These are phyloP conservation scores for Solanum corneliomulleri DNA, from an alignment of 257 asterid species.

Conservation along the genomic window DNA sequence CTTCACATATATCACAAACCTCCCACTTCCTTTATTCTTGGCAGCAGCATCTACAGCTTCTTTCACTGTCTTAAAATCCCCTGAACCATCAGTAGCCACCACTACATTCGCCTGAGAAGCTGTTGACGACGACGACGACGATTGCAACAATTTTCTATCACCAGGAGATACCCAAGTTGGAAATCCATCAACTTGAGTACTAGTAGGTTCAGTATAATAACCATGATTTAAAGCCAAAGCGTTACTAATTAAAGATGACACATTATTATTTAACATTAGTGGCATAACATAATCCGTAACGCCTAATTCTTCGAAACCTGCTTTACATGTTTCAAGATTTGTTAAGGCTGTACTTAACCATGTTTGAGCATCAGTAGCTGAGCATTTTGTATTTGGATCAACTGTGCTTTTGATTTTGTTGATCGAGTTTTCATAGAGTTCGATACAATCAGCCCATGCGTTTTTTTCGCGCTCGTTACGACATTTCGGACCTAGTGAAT, in stretches of 20 bases:
- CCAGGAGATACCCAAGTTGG: slow-evolving; percentile 59
- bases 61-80: slow-evolving; percentile 39
- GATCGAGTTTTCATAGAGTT: slow-evolving; percentile 40
- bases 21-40: slow-evolving; percentile 26
- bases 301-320: slow-evolving; percentile 54
- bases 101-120: slow-evolving; percentile 2
- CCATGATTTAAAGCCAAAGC: slow-evolving; percentile 42
- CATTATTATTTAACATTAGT: slow-evolving; percentile 43
- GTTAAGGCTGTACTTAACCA: slow-evolving; percentile 86
- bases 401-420: slow-evolving; percentile 33
- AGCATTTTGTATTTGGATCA: slow-evolving; percentile 26
- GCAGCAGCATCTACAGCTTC: slow-evolving; percentile 48
- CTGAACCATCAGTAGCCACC: slow-evolving; percentile 26
- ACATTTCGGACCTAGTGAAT: slow-evolving; percentile 45
- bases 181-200: slow-evolving; percentile 21
- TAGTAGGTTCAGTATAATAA: neutral
- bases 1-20: slow-evolving; percentile 60
- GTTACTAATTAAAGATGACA: slow-evolving; percentile 51
- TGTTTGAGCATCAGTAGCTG: slow-evolving; percentile 41
- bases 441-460: slow-evolving; percentile 83
- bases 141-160: slow-evolving; percentile 31
- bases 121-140: neutral
- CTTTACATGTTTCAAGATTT: slow-evolving; percentile 50
- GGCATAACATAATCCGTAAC: slow-evolving; percentile 26
- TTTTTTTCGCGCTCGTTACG: slow-evolving; percentile 40